These are phyloP conservation scores for Hypoxylon sp. DNA, from an alignment of 2,329 filamentous ascomycete genomes.

Conservation along the genomic window DNA sequence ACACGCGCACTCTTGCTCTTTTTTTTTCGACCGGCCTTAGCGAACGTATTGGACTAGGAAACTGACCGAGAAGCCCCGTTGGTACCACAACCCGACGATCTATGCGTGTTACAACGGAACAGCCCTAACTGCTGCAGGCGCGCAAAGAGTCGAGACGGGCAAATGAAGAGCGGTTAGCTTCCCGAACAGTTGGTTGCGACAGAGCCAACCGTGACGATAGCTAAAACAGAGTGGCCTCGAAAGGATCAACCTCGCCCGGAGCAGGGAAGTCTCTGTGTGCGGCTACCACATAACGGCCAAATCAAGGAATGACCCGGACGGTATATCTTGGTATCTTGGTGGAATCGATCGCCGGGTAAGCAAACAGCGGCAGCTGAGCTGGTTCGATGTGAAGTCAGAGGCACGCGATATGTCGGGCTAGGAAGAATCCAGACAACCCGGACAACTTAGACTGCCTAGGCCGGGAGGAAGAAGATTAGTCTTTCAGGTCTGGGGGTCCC, in stretches of 20 bases:
- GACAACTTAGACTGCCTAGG: slow-evolving; percentile 11
- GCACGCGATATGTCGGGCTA: slow-evolving; percentile 30
- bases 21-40: slow-evolving; percentile 38
- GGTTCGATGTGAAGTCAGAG: slow-evolving; percentile 16
- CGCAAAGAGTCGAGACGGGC: slow-evolving; percentile 28
- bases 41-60: slow-evolving; percentile 41
- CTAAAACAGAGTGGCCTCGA: slow-evolving; percentile 28
- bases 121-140: slow-evolving; percentile 31
- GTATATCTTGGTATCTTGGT: slow-evolving; percentile 37
- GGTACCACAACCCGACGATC: slow-evolving; percentile 50
- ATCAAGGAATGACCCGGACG: slow-evolving; percentile 31
- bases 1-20: slow-evolving; percentile 23
- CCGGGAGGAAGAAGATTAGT: slow-evolving; percentile 38
- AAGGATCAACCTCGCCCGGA: slow-evolving; percentile 42
- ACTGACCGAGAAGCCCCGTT: slow-evolving; percentile 45
- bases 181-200: slow-evolving; percentile 32
- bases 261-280: slow-evolving; percentile 21
- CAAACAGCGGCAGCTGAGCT: slow-evolving; percentile 23
- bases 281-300: slow-evolving; percentile 46
- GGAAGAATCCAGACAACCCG: neutral
- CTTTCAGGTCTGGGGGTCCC: slow-evolving; percentile 31
- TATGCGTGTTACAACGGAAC: slow-evolving; percentile 41
- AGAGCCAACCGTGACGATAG: slow-evolving; percentile 30
- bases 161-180: slow-evolving; percentile 26
- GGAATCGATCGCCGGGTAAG: slow-evolving; percentile 33